A percentile compares a stretch with the other conserved stretches of the same genome.
These are phyloP conservation scores for Phytophthora multivora DNA, from an alignment of 352 stramenopile genomes.

Conservation along the genomic window DNA sequence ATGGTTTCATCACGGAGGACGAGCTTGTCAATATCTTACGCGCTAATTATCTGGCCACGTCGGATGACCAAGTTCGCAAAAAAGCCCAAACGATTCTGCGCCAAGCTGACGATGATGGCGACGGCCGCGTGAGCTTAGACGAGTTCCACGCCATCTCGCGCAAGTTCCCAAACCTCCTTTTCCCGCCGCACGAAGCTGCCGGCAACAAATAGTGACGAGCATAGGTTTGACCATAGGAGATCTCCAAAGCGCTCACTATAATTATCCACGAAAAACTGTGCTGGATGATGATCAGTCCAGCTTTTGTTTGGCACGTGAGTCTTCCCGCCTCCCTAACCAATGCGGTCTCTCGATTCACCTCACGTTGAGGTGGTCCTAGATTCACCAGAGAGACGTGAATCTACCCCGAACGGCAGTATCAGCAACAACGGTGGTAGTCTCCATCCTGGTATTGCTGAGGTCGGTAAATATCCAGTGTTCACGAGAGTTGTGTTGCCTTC, in stretches of 20 bases:
- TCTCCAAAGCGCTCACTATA: conserved; percentile 6
- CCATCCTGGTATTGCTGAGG: conserved; percentile 22
- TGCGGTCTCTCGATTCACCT: conserved; percentile 24
- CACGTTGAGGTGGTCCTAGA: conserved; percentile 14
- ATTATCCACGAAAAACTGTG: conserved; percentile 18
- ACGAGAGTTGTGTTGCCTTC: background rate
- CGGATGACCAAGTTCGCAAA: conserved; percentile 75
- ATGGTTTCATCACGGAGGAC: conserved; percentile 87
- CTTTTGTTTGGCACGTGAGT: background rate
- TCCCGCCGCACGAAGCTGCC: conserved; percentile 59
- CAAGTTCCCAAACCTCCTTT: conserved; percentile 93
- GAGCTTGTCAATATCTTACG: conserved; percentile 93
- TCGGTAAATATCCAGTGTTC: background rate
- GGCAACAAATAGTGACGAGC: conserved; percentile 3
- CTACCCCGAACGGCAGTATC: background rate
- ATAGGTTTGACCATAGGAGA: background rate
- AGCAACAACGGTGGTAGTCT: conserved; percentile 10
- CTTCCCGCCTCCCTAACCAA: background rate
- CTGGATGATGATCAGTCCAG: conserved; percentile 4
- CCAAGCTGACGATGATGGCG: conserved; percentile 83
- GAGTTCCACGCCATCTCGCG: conserved; percentile 88
- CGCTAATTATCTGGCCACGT: conserved; percentile 86
- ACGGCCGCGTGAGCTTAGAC: conserved; percentile 77
- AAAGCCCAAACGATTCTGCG: conserved; percentile 87
- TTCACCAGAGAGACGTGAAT: conserved; percentile 11